Evolutionary conservation across 2,329 filamentous ascomycete genomes (phyloP).

Genomic region (Verticillium alfalfae): DNA sequence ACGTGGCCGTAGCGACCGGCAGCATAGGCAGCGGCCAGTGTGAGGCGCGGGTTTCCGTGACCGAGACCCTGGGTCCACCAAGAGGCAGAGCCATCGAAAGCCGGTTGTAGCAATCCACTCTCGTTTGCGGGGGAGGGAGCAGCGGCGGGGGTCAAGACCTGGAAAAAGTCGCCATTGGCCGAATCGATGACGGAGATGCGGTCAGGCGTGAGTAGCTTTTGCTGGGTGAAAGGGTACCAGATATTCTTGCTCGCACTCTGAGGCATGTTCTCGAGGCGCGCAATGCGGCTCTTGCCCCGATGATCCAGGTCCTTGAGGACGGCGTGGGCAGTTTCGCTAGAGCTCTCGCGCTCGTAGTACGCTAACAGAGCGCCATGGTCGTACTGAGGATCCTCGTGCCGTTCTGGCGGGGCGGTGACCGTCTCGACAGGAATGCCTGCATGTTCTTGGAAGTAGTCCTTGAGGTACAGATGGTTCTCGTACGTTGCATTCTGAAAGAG

Average conservation of each 20-base stretch:
- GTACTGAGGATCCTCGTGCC: constrained; percentile 26
- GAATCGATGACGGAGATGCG: constrained; percentile 75
- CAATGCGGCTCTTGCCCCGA: constrained; percentile 51
- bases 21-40: constrained; percentile 72
- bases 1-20: constrained; percentile 82
- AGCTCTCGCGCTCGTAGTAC: constrained; percentile 55
- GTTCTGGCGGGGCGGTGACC: constrained; percentile 54
- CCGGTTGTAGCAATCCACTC: constrained; percentile 47
- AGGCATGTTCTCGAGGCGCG: constrained; percentile 56
- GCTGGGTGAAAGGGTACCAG: constrained; percentile 87
- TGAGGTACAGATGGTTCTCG: constrained; percentile 62
- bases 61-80: constrained; percentile 92
- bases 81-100: constrained; percentile 79
- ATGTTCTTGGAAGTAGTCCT: constrained; percentile 58
- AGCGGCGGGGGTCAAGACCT: constrained; percentile 35
- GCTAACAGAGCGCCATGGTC: constrained; percentile 53
- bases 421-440: constrained; percentile 51
- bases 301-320: constrained; percentile 46
- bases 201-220: constrained; percentile 54
- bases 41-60: constrained; percentile 67
- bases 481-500: constrained; percentile 64
- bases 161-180: constrained; percentile 73
- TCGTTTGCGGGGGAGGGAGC: not conserved
- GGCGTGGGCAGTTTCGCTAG: constrained; percentile 28
- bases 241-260: constrained; percentile 57